Conservation (phyloP, 805 yeast species). For the Starmera pachycereana region DNA sequence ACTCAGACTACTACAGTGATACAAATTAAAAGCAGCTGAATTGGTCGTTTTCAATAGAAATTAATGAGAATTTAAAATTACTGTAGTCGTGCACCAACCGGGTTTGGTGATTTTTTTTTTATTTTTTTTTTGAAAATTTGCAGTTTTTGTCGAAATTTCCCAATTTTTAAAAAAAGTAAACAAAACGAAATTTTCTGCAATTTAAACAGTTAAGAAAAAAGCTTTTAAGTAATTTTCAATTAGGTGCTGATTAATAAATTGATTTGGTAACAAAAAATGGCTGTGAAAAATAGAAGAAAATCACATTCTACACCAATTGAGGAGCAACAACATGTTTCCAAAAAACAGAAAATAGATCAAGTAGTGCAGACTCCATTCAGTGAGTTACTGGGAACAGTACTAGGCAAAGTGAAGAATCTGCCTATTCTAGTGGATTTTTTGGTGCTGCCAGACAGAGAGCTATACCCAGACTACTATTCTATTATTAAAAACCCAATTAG, state of each 20-base stretch:
- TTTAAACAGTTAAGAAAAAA: background rate
- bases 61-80: too few relatives aligned
- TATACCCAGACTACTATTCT: slow-evolving; percentile 73
- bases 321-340: slow-evolving; percentile 1
- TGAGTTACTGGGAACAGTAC: too few relatives aligned
- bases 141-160: background rate
- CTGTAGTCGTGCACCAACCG: background rate
- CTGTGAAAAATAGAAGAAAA: slow-evolving; percentile 11
- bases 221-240: too few relatives aligned
- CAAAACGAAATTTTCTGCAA: background rate
- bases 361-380: too few relatives aligned
- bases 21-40: too few relatives aligned
- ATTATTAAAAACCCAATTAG: slow-evolving; percentile 59
- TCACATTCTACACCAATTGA: background rate
- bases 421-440: slow-evolving; percentile 37
- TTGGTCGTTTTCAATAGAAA: too few relatives aligned
- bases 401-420: background rate
- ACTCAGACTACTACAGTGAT: too few relatives aligned
- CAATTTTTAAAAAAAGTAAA: slow-evolving; percentile 1
- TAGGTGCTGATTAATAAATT: too few relatives aligned
- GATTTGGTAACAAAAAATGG: slow-evolving; percentile 1
- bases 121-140: background rate
- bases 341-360: slow-evolving; percentile 8
- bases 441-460: slow-evolving; percentile 61
- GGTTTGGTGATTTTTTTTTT: background rate